These are phyloP conservation scores for Aureobasidium sp. DNA, from an alignment of 2,329 filamentous ascomycete species.

Conservation along the genomic window DNA sequence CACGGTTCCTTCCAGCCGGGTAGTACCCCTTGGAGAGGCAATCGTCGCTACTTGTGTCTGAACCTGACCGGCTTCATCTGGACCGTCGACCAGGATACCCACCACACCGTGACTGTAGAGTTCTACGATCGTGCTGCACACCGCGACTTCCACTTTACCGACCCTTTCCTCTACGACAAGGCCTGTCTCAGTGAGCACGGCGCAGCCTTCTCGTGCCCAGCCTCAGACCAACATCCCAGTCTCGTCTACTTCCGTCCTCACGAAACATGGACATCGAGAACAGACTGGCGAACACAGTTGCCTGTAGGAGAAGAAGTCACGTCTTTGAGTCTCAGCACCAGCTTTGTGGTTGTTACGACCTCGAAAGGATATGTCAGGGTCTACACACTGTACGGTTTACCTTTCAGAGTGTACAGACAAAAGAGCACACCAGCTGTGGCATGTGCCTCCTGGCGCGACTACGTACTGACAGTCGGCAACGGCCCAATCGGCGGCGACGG, in stretches of 20 bases:
- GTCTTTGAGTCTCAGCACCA: slow-evolving; percentile 84
- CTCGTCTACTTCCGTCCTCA: slow-evolving; percentile 95
- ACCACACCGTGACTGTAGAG: slow-evolving; percentile 86
- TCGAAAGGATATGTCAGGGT: slow-evolving; percentile 82
- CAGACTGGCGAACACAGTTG: slow-evolving; percentile 85
- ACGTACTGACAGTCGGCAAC: slow-evolving; percentile 93
- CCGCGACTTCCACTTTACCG: slow-evolving; percentile 94
- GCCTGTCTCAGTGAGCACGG: slow-evolving; percentile 83
- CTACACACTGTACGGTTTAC: slow-evolving; percentile 87
- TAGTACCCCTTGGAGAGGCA: slow-evolving; percentile 91
- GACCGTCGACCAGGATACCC: slow-evolving; percentile 91
- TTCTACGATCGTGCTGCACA: slow-evolving; percentile 94
- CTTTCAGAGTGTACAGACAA: slow-evolving; percentile 80
- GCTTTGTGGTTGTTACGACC: slow-evolving; percentile 84
- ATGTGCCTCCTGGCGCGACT: slow-evolving; percentile 90
- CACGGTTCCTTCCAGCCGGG: slow-evolving; percentile 89
- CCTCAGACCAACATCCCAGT: slow-evolving; percentile 59
- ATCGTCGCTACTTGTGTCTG: slow-evolving; percentile 85
- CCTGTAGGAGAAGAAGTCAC: slow-evolving; percentile 79
- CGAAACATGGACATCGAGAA: slow-evolving; percentile 87
- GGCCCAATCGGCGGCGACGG: slow-evolving; percentile 77
- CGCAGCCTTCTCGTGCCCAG: slow-evolving; percentile 74
- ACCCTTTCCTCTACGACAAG: slow-evolving; percentile 93
- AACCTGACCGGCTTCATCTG: slow-evolving; percentile 93
- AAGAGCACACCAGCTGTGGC: slow-evolving; percentile 87